Evolutionary conservation across 2,329 filamentous ascomycete genomes (phyloP), one percentile per base, ranked within the genome.

Genomic region (Cryphonectria nitschkei): DNA sequence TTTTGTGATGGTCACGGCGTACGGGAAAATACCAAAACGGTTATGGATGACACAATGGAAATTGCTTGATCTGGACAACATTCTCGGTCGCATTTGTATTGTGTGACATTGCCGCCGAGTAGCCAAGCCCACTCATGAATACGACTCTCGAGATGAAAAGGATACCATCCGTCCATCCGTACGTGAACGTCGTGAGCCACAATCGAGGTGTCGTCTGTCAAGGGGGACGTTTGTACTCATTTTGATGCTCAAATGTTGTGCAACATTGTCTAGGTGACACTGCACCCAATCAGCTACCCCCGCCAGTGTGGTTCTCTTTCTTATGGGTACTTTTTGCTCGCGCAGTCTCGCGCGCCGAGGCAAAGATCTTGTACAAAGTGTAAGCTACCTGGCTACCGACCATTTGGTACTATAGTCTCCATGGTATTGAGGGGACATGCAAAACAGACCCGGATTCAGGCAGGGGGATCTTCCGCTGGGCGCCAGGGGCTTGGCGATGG

Each of bases 11-110:
- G 77, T 75, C 72, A 77, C 75, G 77, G 78, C 78, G 78, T 78
- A 77, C 75, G 78, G 46, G 78, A 75, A 73, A 75, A 77, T 79
- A 78, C 77, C 77, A 79, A 78, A 78, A 79, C 70, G 70, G 69
- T 71, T 72, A 70, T 73, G 74, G 72, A 63, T 58, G 67, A 70
- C 72, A 73, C 73, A 75, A 73, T 75, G 68, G 70, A 75, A 73
- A 73, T 69, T 74, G 72, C 72, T 74, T 74, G 70, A 73, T 73
- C 68, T 75, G 66, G 66, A 71, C 67, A 71, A 61, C 63, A 71
- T 65, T 68, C 69, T 73, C 65, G 71, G 69, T 70, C 69, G 65
- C 71, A 71, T 71, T 68, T 63, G 69, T 71, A 32, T 69, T 73
- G 69, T 73, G 71, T 73, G 71, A 73, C 71, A 73, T 73, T 72